These are phyloP conservation scores for Xylariaceae sp. DNA, from an alignment of 2,329 filamentous ascomycete genomes.

Conservation along the genomic window DNA sequence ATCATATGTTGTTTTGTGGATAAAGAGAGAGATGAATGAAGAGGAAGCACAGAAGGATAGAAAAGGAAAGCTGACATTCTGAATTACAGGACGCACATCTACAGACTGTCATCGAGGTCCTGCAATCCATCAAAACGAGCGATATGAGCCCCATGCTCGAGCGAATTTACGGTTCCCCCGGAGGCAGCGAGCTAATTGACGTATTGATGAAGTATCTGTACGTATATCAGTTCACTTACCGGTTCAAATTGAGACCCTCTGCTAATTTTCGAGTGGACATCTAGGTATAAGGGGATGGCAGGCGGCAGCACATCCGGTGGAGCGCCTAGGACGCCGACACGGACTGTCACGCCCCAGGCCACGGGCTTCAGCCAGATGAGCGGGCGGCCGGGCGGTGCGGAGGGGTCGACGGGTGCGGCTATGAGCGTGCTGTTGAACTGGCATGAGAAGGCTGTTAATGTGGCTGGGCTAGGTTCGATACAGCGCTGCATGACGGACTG, in stretches of 20 bases:
- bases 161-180: conserved; percentile 72
- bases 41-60: conserved; percentile 5
- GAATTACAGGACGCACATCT: conserved; percentile 71
- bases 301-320: conserved; percentile 36
- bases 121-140: conserved; percentile 92
- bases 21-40: conserved; percentile 11
- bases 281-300: conserved; percentile 87
- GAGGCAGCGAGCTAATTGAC: conserved; percentile 81
- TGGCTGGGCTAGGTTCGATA: conserved; percentile 87
- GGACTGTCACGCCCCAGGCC: conserved; percentile 64
- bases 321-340: conserved; percentile 41
- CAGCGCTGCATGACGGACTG: conserved; percentile 95
- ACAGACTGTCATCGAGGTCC: conserved; percentile 83
- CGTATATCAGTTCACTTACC: conserved; percentile 33
- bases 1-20: conserved; percentile 4
- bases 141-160: conserved; percentile 90
- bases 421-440: conserved; percentile 98
- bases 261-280: conserved; percentile 11
- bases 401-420: conserved; percentile 71
- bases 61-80: conserved; percentile 16
- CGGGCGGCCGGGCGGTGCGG: conserved; percentile 47
- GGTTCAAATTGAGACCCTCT: background rate
- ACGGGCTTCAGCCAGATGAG: conserved; percentile 86
- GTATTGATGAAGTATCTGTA: conserved; percentile 98
- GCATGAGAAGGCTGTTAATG: conserved; percentile 97